Evolutionary conservation across 805 yeast genomes (phyloP), one percentile per base, ranked within the genome.

Genomic region (Brettanomyces custersianus): DNA sequence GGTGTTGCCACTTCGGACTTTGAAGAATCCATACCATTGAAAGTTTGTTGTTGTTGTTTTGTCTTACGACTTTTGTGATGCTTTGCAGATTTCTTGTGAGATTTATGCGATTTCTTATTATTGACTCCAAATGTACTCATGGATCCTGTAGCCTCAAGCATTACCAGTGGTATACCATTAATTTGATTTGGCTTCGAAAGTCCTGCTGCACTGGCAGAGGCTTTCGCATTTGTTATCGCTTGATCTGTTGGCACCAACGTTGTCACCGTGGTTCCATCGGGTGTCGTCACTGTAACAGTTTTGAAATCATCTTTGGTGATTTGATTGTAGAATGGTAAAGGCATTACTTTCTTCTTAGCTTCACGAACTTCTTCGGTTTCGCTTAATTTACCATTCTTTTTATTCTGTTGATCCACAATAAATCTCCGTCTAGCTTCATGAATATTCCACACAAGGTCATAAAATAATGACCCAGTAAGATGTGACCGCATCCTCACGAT

Each of bases 361-460:
- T 44, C 48, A 4, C 30, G 31, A 12, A 29, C 36, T 2, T 7
- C 3, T 4, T 33, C 20, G 11, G 37, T 29, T 2, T 31, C 21
- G 1, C n/a, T 32, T 7, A 22, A 19, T 15, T 19, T 40, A 13
- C 38, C 37, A 6, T 59, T 55, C 25, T 58, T 52, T 21, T 65
- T 63, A 12, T 34, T 44, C 33, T 39, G 54, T 17, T 42, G 33
- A 30, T 55, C 57, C 40, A 67, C 72, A 33, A 68, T 48, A 25
- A 72, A 68, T 36, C 94, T 65, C 53, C 96, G 67, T 54, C 94
- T 68, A 1, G 95, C 96, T 52, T 88, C 96, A 57, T 88, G 96
- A 33, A 88, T 80, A 55, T 94, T 82, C 87, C 95, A 87, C 10
- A 88, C 90, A 35, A 88, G 66, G 57, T 88, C 96, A 53, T 88